Evolutionary conservation across 257 asterid genomes (phyloP).

Genomic region (Solanum stenotomum): DNA sequence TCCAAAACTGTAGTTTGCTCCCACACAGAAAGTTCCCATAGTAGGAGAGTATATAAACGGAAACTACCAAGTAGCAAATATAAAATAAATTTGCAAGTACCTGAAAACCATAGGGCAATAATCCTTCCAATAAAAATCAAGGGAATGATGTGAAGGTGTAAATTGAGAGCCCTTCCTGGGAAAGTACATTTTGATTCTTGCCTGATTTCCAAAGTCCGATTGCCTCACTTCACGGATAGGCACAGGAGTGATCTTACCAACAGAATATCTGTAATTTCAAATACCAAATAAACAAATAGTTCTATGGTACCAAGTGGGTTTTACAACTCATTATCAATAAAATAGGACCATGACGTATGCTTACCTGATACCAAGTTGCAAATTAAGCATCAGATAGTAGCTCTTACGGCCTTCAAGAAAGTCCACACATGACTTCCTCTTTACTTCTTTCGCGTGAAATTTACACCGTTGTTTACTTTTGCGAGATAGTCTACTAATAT

Average conservation of each 20-base stretch:
- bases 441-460: constrained; percentile 48
- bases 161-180: constrained; percentile 79
- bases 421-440: constrained; percentile 35
- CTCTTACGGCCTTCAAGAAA: constrained; percentile 60
- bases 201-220: constrained; percentile 82
- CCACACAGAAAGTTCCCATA: background rate
- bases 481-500: constrained; percentile 32
- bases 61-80: constrained; percentile 1
- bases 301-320: background rate
- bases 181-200: constrained; percentile 86
- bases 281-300: background rate
- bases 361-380: constrained; percentile 97
- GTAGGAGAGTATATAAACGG: background rate
- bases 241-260: constrained; percentile 91
- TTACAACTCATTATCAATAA: background rate
- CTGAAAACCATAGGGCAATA: constrained; percentile 99
- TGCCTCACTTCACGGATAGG: constrained; percentile 86
- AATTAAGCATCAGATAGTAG: constrained; percentile 79
- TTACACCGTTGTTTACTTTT: constrained; percentile 45
- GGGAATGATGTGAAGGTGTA: constrained; percentile 82
- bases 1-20: background rate
- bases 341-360: background rate
- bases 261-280: constrained; percentile 85
- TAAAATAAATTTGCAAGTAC: constrained; percentile 25
- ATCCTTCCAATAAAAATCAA: constrained; percentile 91